Base-by-base conservation (phyloP, 2,329 filamentous ascomycete genomes). In the Plectosphaerella plurivora region DNA sequence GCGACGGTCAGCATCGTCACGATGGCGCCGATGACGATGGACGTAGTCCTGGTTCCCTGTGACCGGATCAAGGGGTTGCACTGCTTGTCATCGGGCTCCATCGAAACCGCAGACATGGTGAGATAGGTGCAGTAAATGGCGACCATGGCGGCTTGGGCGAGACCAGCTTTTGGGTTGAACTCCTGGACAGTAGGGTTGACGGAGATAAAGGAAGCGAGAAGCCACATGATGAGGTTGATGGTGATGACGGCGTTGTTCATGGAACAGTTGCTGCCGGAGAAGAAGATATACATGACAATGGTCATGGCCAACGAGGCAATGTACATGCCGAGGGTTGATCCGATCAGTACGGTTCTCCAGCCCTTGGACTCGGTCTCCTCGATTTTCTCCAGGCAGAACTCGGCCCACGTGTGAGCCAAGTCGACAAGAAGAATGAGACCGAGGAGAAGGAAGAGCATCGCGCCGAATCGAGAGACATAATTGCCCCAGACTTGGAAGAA, bases 201-300 rank as follows among this genome's bases (percentile, higher is more conserved):
- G 0, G 93, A 97, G 33, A 97, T 79, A 59, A 86, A 78, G 0
- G 91, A 95, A 56, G 96, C 85, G 54, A 82, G 77, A 48, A 97
- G 69, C 74, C 95, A 87, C 49, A 97, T 77, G 36, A 97, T 68
- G 14, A 99, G 75, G 69, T 99, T 99, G 73, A 97, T 83, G 65
- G 92, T 95, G 61, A 99, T 97, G 54, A 91, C 92, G 9, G 91
- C 86, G 72, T 97, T 92, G 71, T 99, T 99, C 92, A 97, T 97
- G 52, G 88, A 82, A 70, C 94, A 99, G 55, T 85, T 84, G 37
- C 79, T 78, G 36, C 75, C 73, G 5, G 93, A 93, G 64, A 99
- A 99, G 81, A 96, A 99, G 67, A 95, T 82, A 76, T 97, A 99
- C 85, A 97, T 95, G 64, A 99, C 73, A 56, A 97, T 86, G 2